Evolutionary conservation across 495 filamentous ascomycete genomes (phyloP), one percentile per base, ranked within the genome.

Genomic region (Xylona heveae): DNA sequence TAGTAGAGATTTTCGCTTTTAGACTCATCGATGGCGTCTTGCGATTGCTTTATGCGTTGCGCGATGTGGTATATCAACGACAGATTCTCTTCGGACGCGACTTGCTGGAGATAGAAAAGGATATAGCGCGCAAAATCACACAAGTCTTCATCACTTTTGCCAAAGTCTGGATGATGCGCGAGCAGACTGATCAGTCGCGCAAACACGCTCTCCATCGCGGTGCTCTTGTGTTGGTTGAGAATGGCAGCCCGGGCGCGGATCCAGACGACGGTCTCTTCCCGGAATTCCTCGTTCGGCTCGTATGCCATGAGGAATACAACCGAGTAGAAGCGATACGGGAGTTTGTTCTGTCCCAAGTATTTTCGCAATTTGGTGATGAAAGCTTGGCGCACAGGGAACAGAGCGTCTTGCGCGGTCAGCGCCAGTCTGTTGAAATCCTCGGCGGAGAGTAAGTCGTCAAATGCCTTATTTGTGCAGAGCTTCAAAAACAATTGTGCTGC

Each of bases 141-240:
- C 28, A 94, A 51, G 31, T 85, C 78, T 4, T 65, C 70, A 4
- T 69, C 48, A 24, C 70, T 61, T 0, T 61, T 58, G 16, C 64
- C 59, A 48, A 85, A 99, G 49, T 99, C 90, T 1, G 84, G 88
- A 51, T 99, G 88, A 47, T 95, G 88, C 9, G 85, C 83, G 12
- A 95, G 68, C 16, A 94, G 57, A 24, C 78, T 88, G 24, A 95
- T 52, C 9, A 95, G 61, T 14, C 88, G 74, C 10, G 78, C 64
- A 48, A 99, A 78, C n/a, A 77, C 59, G 10, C 71, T 59, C 50
- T 95, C 90, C 61, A 95, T 74, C 5, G 74, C 59, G 22, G 58
- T 69, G 34, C 65, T 66, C 21, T 52, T 48, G 9, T 56, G 45
- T 17, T 59, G 50, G 34, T 59, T 64, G 37, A 62, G 52, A 14